Conservation (phyloP, 257 asterid species). For the Gentiana macrophylla region DNA sequence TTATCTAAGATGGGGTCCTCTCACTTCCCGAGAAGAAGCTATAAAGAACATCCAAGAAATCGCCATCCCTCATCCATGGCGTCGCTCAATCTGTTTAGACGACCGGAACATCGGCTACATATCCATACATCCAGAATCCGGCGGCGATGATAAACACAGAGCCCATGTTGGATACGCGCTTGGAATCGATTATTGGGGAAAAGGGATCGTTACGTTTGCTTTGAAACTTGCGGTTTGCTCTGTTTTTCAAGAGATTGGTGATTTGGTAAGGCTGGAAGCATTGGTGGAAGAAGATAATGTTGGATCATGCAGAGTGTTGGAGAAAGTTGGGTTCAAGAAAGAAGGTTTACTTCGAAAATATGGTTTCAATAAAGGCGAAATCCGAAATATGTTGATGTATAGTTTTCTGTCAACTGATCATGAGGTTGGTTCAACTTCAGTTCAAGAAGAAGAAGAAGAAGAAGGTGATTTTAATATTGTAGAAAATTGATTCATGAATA, state of each 20-base stretch:
- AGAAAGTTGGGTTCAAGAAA: slow-evolving; percentile 48
- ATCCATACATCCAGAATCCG: slow-evolving; percentile 41
- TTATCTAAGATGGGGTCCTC: slow-evolving; percentile 47
- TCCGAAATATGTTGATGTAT: slow-evolving; percentile 47
- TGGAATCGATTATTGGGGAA: slow-evolving; percentile 44
- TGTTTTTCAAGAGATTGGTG: slow-evolving; percentile 34
- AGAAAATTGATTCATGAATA: too few relatives aligned
- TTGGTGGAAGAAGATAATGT: slow-evolving; percentile 56
- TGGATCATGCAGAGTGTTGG: slow-evolving; percentile 57
- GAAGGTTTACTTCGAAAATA: slow-evolving; percentile 58
- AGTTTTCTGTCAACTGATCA: slow-evolving; percentile 40
- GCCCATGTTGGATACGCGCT: slow-evolving; percentile 54
- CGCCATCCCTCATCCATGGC: slow-evolving; percentile 67
- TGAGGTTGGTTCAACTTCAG: slow-evolving; percentile 3
- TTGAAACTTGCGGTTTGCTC: slow-evolving; percentile 32
- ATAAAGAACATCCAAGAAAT: slow-evolving; percentile 33
- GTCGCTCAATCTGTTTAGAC: slow-evolving; percentile 48
- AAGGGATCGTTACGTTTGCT: slow-evolving; percentile 45
- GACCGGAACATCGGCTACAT: slow-evolving; percentile 47
- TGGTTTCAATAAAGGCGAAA: slow-evolving; percentile 54
- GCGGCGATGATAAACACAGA: slow-evolving; percentile 40
- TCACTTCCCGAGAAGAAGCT: slow-evolving; percentile 45
- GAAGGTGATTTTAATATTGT: too few relatives aligned
- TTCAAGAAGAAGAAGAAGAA: too few relatives aligned
- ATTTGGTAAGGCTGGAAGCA: slow-evolving; percentile 55